phyloP scores from a whole-genome alignment of 441 rosid species.

The Cnidoscolus chayamansa region DNA sequence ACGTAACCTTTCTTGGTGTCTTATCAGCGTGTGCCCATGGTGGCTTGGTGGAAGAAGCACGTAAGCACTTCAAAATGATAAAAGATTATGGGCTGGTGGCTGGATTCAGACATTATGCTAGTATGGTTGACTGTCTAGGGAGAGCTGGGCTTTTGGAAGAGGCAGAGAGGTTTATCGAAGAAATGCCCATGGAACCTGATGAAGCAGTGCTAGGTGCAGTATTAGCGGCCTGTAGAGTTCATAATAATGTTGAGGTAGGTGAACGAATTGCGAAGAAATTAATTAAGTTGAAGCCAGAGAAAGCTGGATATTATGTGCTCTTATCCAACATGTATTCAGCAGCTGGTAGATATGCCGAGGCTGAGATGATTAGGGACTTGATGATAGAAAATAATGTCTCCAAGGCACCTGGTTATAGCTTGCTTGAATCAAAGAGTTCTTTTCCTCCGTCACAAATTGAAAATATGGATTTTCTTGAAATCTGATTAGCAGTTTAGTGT shows the following conservation, averaged over 20 bases:
- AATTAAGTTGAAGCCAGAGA: conserved; percentile 42
- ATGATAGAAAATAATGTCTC: conserved; percentile 45
- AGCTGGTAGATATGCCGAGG: conserved; percentile 43
- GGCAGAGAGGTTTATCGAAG: conserved; percentile 51
- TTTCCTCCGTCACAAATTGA: background rate
- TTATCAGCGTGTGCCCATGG: conserved; percentile 61
- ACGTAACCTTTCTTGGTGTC: conserved; percentile 62
- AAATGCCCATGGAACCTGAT: conserved; percentile 55
- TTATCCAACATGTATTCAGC: conserved; percentile 47
- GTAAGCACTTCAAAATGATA: conserved; percentile 39
- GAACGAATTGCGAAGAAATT: conserved; percentile 53
- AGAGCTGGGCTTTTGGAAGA: conserved; percentile 52
- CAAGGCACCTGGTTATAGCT: conserved; percentile 49
- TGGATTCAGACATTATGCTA: conserved; percentile 50
- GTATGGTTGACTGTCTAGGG: conserved; percentile 54
- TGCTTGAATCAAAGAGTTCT: conserved; percentile 30
- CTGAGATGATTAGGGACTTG: conserved; percentile 42
- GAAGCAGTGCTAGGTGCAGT: conserved; percentile 52
- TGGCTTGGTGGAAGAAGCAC: conserved; percentile 49
- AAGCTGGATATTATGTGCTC: conserved; percentile 49
- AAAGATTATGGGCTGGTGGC: conserved; percentile 35
- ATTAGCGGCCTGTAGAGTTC: conserved; percentile 47
- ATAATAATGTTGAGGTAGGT: conserved; percentile 54
- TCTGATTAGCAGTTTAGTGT: background rate
- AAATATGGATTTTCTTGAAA: background rate